A percentile compares a stretch with the other conserved stretches of the same genome.
phyloP scores from a whole-genome alignment of 768 basidiomycete species.

The Auriscalpium microsporum region DNA sequence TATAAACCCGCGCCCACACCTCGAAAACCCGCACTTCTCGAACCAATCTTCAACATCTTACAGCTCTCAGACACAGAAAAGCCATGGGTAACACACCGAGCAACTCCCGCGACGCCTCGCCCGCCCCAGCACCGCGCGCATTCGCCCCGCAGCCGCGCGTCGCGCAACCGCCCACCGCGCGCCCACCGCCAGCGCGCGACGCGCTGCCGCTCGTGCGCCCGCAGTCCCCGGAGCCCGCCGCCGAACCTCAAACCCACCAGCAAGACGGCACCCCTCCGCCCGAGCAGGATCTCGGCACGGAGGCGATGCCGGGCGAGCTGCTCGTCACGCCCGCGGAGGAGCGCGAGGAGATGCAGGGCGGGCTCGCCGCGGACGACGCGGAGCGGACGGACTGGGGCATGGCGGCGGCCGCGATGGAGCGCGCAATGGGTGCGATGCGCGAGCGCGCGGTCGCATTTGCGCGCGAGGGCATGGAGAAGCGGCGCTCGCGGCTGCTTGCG shows the following conservation, averaged over 20 bases:
- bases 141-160: conserved; percentile 3
- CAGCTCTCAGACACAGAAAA: background rate
- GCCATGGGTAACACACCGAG: conserved; percentile 13
- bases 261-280: background rate
- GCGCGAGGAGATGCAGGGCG: background rate
- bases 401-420: conserved; percentile 8
- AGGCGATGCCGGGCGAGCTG: conserved; percentile 7
- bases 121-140: conserved; percentile 1
- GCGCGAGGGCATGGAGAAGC: conserved; percentile 7
- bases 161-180: background rate
- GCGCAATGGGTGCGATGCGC: conserved; percentile 4
- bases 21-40: background rate
- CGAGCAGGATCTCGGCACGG: conserved; percentile 9
- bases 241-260: background rate
- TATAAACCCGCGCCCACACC: background rate
- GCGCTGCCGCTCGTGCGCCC: conserved; percentile 11
- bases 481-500: conserved; percentile 1
- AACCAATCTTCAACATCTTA: background rate
- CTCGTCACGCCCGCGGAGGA: background rate
- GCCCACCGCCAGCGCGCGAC: conserved; percentile 9
- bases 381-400: conserved; percentile 7
- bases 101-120: conserved; percentile 4
- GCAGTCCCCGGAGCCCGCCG: background rate
- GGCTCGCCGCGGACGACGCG: background rate
- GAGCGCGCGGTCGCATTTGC: conserved; percentile 5